Base-by-base conservation (phyloP, 495 filamentous ascomycete species). In the Penicillium flavigenum region DNA sequence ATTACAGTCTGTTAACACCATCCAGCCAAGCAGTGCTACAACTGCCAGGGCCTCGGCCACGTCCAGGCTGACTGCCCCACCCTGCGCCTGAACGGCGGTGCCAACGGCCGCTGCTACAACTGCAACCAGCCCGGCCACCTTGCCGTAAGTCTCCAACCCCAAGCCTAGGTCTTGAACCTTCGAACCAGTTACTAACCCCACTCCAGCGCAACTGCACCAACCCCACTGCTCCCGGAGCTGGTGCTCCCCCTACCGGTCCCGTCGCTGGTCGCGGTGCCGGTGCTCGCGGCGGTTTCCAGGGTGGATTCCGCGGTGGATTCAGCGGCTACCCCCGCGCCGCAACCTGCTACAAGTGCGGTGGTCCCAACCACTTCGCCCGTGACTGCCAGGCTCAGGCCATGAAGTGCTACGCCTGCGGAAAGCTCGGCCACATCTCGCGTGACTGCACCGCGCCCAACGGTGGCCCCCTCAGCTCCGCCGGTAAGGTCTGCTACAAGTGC, bases 381-480 rank as follows among this genome's bases (percentile, higher is more conserved):
- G 95, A 99, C 72, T 99, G 95, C 81, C 95, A 99, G 79, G 94
- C 94, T 59, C 95, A 98, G 78, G 92, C 93, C 53, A 96, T 96
- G 92, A 99, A 99, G 77, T 99, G 95, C 83, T 99, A 98, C 73
- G 93, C 95, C 61, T 99, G 95, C 72, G 95, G 95, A 70, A 98
- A 98, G 78, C 84, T 96, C 74, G 94, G 94, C 44, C 94, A 98
- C 79, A 98, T 98, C 74, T 96, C 91, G 22, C 87, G 93, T 62
- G 94, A 99, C 76, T 99, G 94, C 79, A 96, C 92, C 22, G 90
- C 95, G 50, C 95, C 95, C 53, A 97, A 97, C 72, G 95, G 95
- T 46, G 95, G 95, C 20, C 92, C 92, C 34, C 81, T 98, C 62
- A 96, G 92, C 83, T 91, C 90, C 61, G 91, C 89, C 59, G 93